phyloP scores from a whole-genome alignment of 2,329 filamentous ascomycete genomes.

The Elsinoe perseae region DNA sequence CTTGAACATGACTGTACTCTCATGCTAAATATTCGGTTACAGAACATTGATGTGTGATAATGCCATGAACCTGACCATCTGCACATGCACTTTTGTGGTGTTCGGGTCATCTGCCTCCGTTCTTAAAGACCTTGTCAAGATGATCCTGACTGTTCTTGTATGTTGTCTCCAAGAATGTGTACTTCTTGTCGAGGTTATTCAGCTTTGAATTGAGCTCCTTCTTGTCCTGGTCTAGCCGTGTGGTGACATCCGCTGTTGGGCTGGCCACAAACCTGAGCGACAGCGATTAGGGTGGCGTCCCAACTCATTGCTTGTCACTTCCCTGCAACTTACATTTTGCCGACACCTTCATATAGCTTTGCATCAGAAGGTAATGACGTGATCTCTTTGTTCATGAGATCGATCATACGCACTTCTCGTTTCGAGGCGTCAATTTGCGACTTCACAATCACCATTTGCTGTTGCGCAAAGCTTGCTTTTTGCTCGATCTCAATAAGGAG shows the following conservation, averaged over 20 bases:
- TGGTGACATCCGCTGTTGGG: constrained; percentile 63
- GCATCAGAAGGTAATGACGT: constrained; percentile 66
- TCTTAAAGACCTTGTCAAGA: constrained; percentile 75
- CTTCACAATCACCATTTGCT: constrained; percentile 81
- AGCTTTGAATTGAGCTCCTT: constrained; percentile 70
- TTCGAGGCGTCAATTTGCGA: constrained; percentile 79
- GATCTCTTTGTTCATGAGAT: constrained; percentile 79
- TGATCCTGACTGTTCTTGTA: constrained; percentile 89
- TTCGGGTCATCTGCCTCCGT: constrained; percentile 24
- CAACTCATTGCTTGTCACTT: neutral
- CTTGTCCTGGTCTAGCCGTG: constrained; percentile 67
- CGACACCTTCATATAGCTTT: constrained; percentile 85
- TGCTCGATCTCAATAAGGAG: constrained; percentile 89
- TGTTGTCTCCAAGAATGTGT: constrained; percentile 90
- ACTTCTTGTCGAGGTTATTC: constrained; percentile 72
- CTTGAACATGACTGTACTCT: too few relatives aligned
- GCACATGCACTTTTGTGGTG: neutral
- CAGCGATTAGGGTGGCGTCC: constrained; percentile 13
- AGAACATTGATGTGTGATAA: constrained; percentile 41
- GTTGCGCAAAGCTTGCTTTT: constrained; percentile 78
- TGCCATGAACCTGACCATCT: constrained; percentile 22
- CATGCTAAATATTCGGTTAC: too few relatives aligned
- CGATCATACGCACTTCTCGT: constrained; percentile 78
- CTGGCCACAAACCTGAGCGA: constrained; percentile 72
- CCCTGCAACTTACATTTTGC: constrained; percentile 73